Evolutionary conservation across 1,284 basidiomycete genomes (phyloP), one percentile per base, ranked within the genome.

Genomic region (Leucoagaricus sp.): DNA sequence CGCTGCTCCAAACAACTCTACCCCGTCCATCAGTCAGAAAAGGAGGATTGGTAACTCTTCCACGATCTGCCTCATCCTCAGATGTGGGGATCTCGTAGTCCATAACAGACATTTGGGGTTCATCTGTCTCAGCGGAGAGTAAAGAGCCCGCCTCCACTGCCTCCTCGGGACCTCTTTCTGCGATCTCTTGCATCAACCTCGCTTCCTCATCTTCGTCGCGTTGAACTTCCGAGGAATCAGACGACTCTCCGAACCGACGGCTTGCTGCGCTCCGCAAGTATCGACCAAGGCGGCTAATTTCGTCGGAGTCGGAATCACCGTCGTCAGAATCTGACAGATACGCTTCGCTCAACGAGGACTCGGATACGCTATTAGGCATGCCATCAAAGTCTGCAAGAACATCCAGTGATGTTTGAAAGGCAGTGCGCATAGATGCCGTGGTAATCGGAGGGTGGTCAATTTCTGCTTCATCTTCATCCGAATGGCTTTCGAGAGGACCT

Each of bases 21-120:
- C 80, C 81, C 21, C 82, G 71, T 44, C 79, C 74, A 62, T 79
- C 80, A n/a, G 80, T 76, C 38, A 85, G 74, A 66, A 88, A 87
- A 3, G 84, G 83, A 17, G 85, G 52, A 41, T 77, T 29, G 12
- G 53, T 33, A 17, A 52, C 28, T 53, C 72, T 40, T 72, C 74
- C 25, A 29, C 38, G 23, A 9, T 53, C 52, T 12, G 49, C 48
- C 17, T 48, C 55, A 12, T 57, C 59, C 29, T 67, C 61, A 38
- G 34, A 55, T 28, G 29, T 29, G 55, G 40, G n/a, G 33, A 17
- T 41, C 58, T 45, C 45, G 29, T 52, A 45, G 28, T 50, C 49
- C 44, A 44, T 49, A 10, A 53, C 40, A 26, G 48, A 41, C 29
- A 54, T 36, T 29, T 54, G 49, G 4, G 47, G 48, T 19, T 46